Base-by-base conservation (phyloP, 345 rosid genomes). In the Pugionium cornutum region DNA sequence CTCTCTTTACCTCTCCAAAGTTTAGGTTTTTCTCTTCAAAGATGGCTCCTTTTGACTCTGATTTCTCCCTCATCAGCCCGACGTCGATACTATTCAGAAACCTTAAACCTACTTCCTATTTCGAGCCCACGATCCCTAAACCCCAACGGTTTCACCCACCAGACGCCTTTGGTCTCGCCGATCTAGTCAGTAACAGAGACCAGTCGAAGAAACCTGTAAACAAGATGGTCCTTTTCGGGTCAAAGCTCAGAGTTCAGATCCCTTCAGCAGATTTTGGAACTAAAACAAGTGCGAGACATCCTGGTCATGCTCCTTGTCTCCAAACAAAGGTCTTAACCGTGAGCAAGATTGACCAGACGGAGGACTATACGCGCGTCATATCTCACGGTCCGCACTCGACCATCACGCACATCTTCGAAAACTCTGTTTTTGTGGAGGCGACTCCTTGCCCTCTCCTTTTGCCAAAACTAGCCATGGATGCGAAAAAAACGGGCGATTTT, bases 361-460 rank as follows among this genome's bases (percentile, higher is more conserved):
- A 87, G 70, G 98, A 92, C 56, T 92, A 92, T 48, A 89, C 97
- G 4, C 66, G 98, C 44, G 91, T 92, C 59, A 82, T 81, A 28
- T 79, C 84, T 42, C 88, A 80, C 56, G 97, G 96, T 9, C 83
- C 92, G 2, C 84, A 87, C 58, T 94, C 97, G 3, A 86, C 73
- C 67, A 83, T 91, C 43, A 92, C 92, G 6, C 98, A 83, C 68
- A 86, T 89, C 46, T 89, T 86, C 69, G 88, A 85, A 43, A 79
- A 89, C 80, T 84, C 87, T 70, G 67, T 74, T 61, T 67, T 92
- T 59, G 78, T 92, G 18, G 92, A 82, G 62, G 69, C 55, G 4
- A 27, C 67, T 39, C 63, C 58, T 73, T 52, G 36, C 72, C 30
- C 67, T 66, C 9, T 52, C 58, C 10, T 55, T 32, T n/a, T 36